phyloP scores from a whole-genome alignment of 345 rosid species.

The Eucalyptus viminalis region DNA sequence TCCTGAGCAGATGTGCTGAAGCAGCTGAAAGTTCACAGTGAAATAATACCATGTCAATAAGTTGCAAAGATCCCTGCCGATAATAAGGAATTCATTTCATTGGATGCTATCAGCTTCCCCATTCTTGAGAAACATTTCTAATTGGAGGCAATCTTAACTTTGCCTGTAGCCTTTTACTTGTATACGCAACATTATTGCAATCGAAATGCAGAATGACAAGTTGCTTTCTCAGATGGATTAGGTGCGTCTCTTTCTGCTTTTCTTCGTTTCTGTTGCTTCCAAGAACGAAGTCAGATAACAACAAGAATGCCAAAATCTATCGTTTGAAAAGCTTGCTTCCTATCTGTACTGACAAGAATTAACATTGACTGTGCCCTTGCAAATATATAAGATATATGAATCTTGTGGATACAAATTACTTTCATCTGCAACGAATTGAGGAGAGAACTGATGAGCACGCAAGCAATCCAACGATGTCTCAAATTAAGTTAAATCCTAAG shows the following conservation, averaged over 20 bases:
- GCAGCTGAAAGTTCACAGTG: background rate
- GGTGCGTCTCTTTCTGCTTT: background rate
- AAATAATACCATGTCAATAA: background rate
- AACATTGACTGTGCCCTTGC: background rate
- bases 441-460: background rate
- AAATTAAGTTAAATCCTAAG: background rate
- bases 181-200: background rate
- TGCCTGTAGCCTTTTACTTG: background rate
- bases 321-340: background rate
- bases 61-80: background rate
- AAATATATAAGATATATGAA: background rate
- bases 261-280: background rate
- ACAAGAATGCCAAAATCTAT: background rate
- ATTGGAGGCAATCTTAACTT: background rate
- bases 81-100: background rate
- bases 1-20: background rate
- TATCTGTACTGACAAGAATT: background rate
- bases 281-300: background rate
- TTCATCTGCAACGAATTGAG: background rate
- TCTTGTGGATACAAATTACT: background rate
- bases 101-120: background rate
- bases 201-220: background rate
- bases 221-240: background rate
- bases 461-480: background rate
- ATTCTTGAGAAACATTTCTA: background rate